Percentiles rank a stretch among this genome's conserved stretches.
These are phyloP conservation scores for Neopestalotiopsis sp. DNA, from an alignment of 2,329 filamentous ascomycete genomes.

Conservation along the genomic window DNA sequence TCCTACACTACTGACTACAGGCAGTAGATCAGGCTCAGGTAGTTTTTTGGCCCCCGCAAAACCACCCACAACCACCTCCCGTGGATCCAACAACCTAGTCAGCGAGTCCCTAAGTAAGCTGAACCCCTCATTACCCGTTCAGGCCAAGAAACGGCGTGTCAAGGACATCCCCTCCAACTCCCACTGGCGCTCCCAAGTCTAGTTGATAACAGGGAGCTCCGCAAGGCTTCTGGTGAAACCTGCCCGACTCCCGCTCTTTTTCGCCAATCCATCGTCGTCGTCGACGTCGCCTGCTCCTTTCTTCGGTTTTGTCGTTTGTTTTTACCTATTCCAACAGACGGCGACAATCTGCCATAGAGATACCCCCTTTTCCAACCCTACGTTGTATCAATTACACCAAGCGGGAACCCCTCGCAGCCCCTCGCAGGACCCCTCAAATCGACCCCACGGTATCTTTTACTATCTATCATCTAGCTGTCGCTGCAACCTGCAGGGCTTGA, in stretches of 20 bases:
- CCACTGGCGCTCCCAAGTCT: background rate
- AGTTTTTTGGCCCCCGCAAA: slow-evolving; percentile 18
- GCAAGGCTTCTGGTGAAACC: slow-evolving; percentile 15
- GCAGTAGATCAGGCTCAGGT: background rate
- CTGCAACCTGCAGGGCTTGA: slow-evolving; percentile 15
- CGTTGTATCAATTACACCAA: background rate
- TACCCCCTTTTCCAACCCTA: background rate
- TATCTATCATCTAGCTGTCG: slow-evolving; percentile 1
- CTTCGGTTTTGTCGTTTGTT: background rate
- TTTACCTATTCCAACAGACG: background rate
- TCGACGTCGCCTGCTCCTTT: background rate
- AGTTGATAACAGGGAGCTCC: slow-evolving; percentile 8
- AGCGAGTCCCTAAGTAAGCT: background rate
- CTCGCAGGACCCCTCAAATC: background rate
- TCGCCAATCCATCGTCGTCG: background rate
- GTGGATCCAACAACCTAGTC: background rate
- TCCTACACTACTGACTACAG: background rate
- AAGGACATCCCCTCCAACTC: slow-evolving; percentile 9
- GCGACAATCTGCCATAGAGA: background rate
- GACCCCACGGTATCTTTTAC: slow-evolving; percentile 14
- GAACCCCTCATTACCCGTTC: slow-evolving; percentile 19
- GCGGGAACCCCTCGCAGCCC: background rate
- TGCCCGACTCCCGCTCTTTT: slow-evolving; percentile 2
- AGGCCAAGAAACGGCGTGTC: slow-evolving; percentile 17
- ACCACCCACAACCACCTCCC: background rate